Evolutionary conservation across 768 basidiomycete species (phyloP).

Genomic region (Panaeolus papilionaceus): DNA sequence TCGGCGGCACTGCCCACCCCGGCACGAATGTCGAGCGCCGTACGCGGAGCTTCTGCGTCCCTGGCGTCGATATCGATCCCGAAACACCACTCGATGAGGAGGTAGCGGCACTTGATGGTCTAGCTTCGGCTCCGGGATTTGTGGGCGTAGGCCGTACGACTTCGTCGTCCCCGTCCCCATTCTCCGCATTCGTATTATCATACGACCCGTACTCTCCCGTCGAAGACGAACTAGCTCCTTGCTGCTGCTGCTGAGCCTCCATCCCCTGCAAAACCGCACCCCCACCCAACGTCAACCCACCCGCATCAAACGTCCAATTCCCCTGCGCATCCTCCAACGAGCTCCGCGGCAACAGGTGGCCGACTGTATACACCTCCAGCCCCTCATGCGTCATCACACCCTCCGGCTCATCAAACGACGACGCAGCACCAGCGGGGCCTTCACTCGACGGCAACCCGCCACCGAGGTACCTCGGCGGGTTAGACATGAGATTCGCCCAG

Average conservation of each 20-base stretch:
- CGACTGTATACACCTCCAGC: slow-evolving; percentile 81
- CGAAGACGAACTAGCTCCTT: neutral
- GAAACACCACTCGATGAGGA: slow-evolving; percentile 29
- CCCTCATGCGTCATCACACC: slow-evolving; percentile 59
- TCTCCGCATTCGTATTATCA: slow-evolving; percentile 12
- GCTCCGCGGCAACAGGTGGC: slow-evolving; percentile 71
- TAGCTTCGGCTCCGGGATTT: slow-evolving; percentile 13
- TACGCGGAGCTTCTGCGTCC: slow-evolving; percentile 62
- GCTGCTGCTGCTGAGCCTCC: slow-evolving; percentile 2
- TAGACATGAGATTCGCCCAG: slow-evolving; percentile 26
- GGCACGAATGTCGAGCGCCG: slow-evolving; percentile 84
- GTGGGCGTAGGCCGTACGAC: slow-evolving; percentile 45
- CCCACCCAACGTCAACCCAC: slow-evolving; percentile 35
- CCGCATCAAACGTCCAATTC: slow-evolving; percentile 65
- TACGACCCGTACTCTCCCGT: neutral
- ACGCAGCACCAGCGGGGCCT: neutral
- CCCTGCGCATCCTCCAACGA: slow-evolving; percentile 51
- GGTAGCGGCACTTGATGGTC: slow-evolving; percentile 11
- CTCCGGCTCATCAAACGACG: slow-evolving; percentile 13
- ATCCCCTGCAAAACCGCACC: slow-evolving; percentile 24
- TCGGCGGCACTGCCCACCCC: slow-evolving; percentile 90
- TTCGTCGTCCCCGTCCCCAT: slow-evolving; percentile 37
- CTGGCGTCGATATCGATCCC: slow-evolving; percentile 25
- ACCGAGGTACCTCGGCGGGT: slow-evolving; percentile 3
- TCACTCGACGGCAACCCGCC: neutral